phyloP scores from a whole-genome alignment of 202 grass and related monocot species.

The Carex sylvatica region DNA sequence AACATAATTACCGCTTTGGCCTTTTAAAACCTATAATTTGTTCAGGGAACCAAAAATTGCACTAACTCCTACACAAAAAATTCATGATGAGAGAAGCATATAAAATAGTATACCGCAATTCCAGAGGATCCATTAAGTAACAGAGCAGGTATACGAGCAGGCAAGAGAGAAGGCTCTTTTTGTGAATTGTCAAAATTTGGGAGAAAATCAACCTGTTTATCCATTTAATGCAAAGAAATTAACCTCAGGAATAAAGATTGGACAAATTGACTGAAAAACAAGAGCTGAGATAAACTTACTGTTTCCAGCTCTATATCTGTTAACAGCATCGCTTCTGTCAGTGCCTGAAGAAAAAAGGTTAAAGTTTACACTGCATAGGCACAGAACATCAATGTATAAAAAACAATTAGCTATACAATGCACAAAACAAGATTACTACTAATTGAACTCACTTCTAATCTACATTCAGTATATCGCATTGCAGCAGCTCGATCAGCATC shows the following conservation, averaged over 20 bases:
- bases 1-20: background rate
- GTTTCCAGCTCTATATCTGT: constrained; percentile 90
- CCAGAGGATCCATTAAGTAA: constrained; percentile 92
- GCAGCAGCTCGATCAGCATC: constrained; percentile 97
- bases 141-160: constrained; percentile 80
- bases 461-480: constrained; percentile 97
- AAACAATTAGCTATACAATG: constrained; percentile 7
- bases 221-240: constrained; percentile 6
- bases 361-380: constrained; percentile 4
- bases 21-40: constrained; percentile 22
- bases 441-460: constrained; percentile 70
- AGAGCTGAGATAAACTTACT: constrained; percentile 38
- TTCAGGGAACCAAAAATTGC: constrained; percentile 11
- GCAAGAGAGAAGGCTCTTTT: constrained; percentile 91
- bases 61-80: background rate
- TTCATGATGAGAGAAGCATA: constrained; percentile 24
- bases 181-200: constrained; percentile 99
- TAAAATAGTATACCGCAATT: constrained; percentile 68
- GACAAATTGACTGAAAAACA: background rate
- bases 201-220: constrained; percentile 74
- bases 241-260: background rate
- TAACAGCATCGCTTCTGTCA: constrained; percentile 90
- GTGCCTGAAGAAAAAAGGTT: constrained; percentile 57
- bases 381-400: background rate
- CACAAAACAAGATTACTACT: background rate